These are phyloP conservation scores for Serendipita sp. DNA, from an alignment of 768 basidiomycete species.

Conservation along the genomic window DNA sequence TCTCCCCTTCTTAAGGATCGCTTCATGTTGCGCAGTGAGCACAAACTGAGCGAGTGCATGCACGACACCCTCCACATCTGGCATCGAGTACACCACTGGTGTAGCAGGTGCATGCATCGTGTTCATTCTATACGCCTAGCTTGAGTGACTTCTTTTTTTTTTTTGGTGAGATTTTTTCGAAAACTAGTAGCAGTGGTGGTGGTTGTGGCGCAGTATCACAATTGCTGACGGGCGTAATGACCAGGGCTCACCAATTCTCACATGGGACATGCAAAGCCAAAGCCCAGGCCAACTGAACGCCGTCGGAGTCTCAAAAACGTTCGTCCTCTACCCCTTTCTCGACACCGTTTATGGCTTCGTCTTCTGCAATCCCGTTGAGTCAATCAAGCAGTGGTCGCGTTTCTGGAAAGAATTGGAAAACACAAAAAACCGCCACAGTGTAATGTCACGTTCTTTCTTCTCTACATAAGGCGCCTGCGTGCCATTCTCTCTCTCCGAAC, in stretches of 20 bases:
- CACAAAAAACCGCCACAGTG: background rate
- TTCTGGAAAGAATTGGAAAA: conserved; percentile 2
- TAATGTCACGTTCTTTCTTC: background rate
- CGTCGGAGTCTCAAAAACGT: too few species aligned
- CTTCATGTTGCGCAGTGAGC: conserved; percentile 72
- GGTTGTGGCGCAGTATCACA: too few species aligned
- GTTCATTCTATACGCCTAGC: background rate
- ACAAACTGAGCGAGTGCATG: conserved; percentile 65
- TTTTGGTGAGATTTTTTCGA: too few species aligned
- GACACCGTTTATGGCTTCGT: background rate
- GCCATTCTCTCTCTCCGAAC: background rate
- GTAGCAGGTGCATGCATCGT: conserved; percentile 23
- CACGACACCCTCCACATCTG: conserved; percentile 36
- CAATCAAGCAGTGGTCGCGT: background rate
- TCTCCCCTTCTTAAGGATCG: conserved; percentile 71
- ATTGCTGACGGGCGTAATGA: too few species aligned
- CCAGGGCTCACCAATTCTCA: too few species aligned
- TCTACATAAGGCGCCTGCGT: background rate
- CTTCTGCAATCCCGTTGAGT: background rate
- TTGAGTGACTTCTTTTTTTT: too few species aligned
- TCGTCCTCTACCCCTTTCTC: too few species aligned
- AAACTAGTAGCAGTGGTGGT: too few species aligned
- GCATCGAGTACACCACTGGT: conserved; percentile 61
- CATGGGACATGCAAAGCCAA: too few species aligned
- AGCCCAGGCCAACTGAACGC: too few species aligned